Percentiles rank a stretch among this genome's conserved stretches.
phyloP scores from a whole-genome alignment of 352 stramenopile species.

The Pythium brassicae region DNA sequence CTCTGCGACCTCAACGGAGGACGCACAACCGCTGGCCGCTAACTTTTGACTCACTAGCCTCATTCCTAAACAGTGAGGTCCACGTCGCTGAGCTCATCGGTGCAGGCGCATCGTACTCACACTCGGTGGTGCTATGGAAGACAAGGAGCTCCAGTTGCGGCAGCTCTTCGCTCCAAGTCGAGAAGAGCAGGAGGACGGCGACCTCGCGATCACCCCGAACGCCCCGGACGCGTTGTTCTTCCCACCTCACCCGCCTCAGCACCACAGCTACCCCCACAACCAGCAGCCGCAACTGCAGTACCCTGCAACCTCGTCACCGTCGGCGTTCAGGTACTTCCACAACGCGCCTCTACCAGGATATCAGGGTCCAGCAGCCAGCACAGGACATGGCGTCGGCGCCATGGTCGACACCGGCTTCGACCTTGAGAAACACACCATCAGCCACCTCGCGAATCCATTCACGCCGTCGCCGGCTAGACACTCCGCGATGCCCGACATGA shows the following conservation, averaged over 20 bases:
- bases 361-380: background rate
- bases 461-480: background rate
- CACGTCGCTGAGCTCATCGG: slow-evolving; percentile 21
- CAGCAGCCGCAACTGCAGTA: background rate
- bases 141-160: background rate
- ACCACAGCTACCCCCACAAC: background rate
- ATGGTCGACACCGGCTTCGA: background rate
- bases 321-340: background rate
- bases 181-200: background rate
- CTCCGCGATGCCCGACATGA: slow-evolving; percentile 1
- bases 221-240: slow-evolving; percentile 3
- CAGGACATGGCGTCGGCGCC: background rate
- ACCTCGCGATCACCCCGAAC: no score
- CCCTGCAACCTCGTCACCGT: background rate
- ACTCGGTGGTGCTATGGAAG: background rate
- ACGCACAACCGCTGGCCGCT: no score
- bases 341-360: background rate
- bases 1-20: no score
- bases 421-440: slow-evolving; percentile 7
- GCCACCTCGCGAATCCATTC: slow-evolving; percentile 2
- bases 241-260: background rate
- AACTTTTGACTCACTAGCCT: background rate
- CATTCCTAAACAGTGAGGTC: background rate
- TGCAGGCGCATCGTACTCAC: background rate
- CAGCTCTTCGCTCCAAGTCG: slow-evolving; percentile 7